Conservation (phyloP, 768 basidiomycete genomes). For the Termitomyces sp. region DNA sequence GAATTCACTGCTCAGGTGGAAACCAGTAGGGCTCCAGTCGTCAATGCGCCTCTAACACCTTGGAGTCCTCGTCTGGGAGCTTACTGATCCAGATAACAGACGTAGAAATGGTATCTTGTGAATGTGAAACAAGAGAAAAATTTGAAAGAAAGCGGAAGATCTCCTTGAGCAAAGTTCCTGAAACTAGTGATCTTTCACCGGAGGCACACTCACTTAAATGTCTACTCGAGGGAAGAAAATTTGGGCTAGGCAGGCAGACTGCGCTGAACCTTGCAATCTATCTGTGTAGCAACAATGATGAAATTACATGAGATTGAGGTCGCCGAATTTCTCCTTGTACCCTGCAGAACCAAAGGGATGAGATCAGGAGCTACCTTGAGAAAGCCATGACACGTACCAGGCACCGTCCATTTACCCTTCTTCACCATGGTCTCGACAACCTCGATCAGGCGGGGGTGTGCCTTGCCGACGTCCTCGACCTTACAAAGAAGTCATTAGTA, state of each 20-base stretch:
- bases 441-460: constrained; percentile 88
- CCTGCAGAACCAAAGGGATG: constrained; percentile 31
- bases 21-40: constrained; percentile 26
- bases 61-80: constrained; percentile 28
- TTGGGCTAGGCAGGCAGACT: too few species aligned
- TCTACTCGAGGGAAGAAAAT: not conserved
- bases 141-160: not conserved
- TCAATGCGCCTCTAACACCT: constrained; percentile 26
- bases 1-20: constrained; percentile 31
- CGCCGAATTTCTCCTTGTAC: constrained; percentile 96
- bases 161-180: not conserved
- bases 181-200: not conserved
- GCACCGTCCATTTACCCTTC: constrained; percentile 98
- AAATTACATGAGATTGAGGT: constrained; percentile 83
- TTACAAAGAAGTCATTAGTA: constrained; percentile 21
- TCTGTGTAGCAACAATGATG: constrained; percentile 1
- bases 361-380: not conserved
- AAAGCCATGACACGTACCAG: constrained; percentile 46
- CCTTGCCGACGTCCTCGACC: constrained; percentile 86
- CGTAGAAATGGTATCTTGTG: not conserved
- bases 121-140: not conserved
- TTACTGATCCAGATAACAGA: constrained; percentile 16
- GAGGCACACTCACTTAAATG: not conserved
- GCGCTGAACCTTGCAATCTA: constrained; percentile 5
- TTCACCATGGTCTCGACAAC: constrained; percentile 92